phyloP scores from a whole-genome alignment of 2,329 filamentous ascomycete genomes.

The Botryotinia convoluta region DNA sequence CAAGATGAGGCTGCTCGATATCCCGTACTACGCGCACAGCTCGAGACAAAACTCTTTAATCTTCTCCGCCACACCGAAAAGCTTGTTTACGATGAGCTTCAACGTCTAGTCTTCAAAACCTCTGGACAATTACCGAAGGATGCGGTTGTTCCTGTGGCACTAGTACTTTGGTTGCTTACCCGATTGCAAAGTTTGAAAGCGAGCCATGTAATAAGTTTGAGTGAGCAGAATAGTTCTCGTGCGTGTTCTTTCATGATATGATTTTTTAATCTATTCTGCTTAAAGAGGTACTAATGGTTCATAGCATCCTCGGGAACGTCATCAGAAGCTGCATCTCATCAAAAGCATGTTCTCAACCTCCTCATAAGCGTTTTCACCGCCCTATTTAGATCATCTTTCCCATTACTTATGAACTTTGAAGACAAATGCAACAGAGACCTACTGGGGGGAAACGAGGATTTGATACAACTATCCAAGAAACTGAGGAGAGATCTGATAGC shows the following conservation, averaged over 20 bases:
- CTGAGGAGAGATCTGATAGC: conserved; percentile 30
- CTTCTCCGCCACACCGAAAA: conserved; percentile 29
- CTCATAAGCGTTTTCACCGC: conserved; percentile 32
- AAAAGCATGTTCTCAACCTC: conserved; percentile 29
- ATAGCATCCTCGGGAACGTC: neutral
- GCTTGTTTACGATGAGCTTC: conserved; percentile 30
- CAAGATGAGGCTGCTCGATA: neutral
- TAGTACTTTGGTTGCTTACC: conserved; percentile 33
- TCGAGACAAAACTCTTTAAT: conserved; percentile 35
- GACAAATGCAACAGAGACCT: conserved; percentile 29
- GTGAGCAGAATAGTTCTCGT: conserved; percentile 21
- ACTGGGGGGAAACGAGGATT: conserved; percentile 27
- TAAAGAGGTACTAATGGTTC: neutral
- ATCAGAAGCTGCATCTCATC: conserved; percentile 23
- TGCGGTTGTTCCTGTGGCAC: conserved; percentile 32
- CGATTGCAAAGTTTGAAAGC: conserved; percentile 28
- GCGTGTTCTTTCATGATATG: conserved; percentile 14
- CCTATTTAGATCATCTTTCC: conserved; percentile 32
- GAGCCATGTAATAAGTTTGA: conserved; percentile 28
- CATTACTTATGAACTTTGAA: conserved; percentile 31
- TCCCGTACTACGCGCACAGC: conserved; percentile 25
- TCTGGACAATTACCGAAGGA: conserved; percentile 29
- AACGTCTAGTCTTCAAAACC: conserved; percentile 32
- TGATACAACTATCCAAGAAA: conserved; percentile 26
- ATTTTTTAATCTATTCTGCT: neutral